Conservation (phyloP, 1,139 yeast genomes). For the Suhomyces anneliseae region DNA sequence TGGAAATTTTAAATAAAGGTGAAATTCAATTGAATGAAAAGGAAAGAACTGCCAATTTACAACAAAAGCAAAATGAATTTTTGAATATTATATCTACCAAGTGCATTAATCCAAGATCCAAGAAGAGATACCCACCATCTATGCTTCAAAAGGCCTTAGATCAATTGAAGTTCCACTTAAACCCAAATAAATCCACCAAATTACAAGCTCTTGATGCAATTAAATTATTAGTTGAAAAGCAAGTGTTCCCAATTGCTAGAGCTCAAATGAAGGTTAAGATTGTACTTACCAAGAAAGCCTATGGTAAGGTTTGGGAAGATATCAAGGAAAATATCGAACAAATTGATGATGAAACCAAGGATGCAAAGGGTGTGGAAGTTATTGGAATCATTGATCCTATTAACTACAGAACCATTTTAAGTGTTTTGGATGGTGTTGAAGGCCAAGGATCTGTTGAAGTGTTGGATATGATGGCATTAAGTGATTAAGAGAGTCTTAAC, state of each 20-base stretch:
- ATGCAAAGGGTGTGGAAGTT: conserved; percentile 55
- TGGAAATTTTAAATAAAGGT: conserved; percentile 82
- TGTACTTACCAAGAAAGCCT: conserved; percentile 50
- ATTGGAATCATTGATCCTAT: conserved; percentile 87
- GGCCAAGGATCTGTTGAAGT: conserved; percentile 77
- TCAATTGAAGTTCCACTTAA: conserved; percentile 79
- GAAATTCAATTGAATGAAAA: conserved; percentile 93
- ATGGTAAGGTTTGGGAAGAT: conserved; percentile 43
- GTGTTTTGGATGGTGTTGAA: conserved; percentile 56
- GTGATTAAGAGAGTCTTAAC: background rate
- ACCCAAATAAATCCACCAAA: conserved; percentile 79
- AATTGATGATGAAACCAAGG: conserved; percentile 53
- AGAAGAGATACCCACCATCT: conserved; percentile 89
- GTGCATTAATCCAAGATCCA: conserved; percentile 86
- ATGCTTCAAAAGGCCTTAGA: conserved; percentile 87
- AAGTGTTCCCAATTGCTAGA: conserved; percentile 87
- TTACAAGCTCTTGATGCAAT: conserved; percentile 92
- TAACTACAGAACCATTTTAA: conserved; percentile 68
- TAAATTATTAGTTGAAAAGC: conserved; percentile 69
- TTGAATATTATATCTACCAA: conserved; percentile 82
- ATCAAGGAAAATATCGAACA: conserved; percentile 52
- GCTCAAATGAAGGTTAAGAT: conserved; percentile 89
- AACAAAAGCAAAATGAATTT: conserved; percentile 80
- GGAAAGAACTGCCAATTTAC: conserved; percentile 77
- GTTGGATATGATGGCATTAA: conserved; percentile 76